Conservation (phyloP, 768 basidiomycete genomes). For the Mycena maculata region DNA sequence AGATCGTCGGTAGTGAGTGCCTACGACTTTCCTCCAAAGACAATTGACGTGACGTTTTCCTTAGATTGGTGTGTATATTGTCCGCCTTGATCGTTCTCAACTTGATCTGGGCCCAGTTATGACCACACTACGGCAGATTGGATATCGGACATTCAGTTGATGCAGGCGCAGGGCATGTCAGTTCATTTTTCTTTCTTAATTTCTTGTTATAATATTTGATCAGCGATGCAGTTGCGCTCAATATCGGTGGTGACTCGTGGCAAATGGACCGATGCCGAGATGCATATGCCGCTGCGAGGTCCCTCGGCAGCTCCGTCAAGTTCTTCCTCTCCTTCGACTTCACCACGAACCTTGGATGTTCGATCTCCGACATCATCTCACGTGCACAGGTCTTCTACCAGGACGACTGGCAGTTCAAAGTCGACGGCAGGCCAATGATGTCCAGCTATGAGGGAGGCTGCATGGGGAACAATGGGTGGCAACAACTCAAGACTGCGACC, state of each 20-base stretch:
- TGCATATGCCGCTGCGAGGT: slow-evolving; percentile 63
- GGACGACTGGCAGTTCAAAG: slow-evolving; percentile 62
- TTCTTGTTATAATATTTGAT: slow-evolving; percentile 39
- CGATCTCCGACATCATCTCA: slow-evolving; percentile 53
- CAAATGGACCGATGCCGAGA: slow-evolving; percentile 57
- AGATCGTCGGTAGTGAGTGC: too few relatives aligned
- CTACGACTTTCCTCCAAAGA: too few relatives aligned
- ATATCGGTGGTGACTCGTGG: slow-evolving; percentile 68
- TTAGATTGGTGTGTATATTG: too few relatives aligned
- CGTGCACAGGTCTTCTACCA: slow-evolving; percentile 47
- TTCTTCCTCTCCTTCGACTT: slow-evolving; percentile 71
- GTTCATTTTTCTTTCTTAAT: neutral
- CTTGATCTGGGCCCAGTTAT: too few relatives aligned
- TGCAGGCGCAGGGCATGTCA: neutral
- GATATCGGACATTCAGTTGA: neutral
- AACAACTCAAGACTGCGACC: slow-evolving; percentile 58
- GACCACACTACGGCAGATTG: neutral
- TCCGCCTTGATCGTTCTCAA: too few relatives aligned
- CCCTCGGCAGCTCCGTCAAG: slow-evolving; percentile 57
- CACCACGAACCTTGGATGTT: slow-evolving; percentile 59
- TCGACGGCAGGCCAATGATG: slow-evolving; percentile 65
- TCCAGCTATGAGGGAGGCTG: slow-evolving; percentile 73
- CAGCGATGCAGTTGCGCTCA: slow-evolving; percentile 72
- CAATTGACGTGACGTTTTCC: too few relatives aligned
- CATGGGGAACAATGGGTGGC: slow-evolving; percentile 65